A percentile compares a stretch with the other conserved stretches of the same genome.
phyloP scores from a whole-genome alignment of 2,329 filamentous ascomycete genomes.

The Fusarium sulawesiense region DNA sequence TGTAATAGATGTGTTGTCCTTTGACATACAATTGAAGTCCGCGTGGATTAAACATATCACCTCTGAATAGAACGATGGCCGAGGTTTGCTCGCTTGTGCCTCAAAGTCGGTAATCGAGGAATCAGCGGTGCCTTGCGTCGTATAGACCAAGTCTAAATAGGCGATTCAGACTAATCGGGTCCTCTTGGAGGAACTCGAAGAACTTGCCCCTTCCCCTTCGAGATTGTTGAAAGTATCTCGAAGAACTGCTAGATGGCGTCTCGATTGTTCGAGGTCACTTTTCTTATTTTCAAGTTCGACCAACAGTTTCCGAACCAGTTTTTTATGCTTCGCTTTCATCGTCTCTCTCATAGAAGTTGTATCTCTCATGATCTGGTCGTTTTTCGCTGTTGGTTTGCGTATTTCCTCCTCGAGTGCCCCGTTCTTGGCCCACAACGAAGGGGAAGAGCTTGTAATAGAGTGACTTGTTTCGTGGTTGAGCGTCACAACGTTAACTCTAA shows the following conservation, averaged over 20 bases:
- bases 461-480: background rate
- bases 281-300: background rate
- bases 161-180: too few species aligned
- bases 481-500: rapidly evolving
- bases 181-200: too few species aligned
- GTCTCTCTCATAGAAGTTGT: background rate
- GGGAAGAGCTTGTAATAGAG: background rate
- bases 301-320: background rate
- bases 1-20: rapidly evolving
- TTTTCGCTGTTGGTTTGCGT: background rate
- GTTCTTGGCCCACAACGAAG: rapidly evolving
- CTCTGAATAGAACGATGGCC: rapidly evolving
- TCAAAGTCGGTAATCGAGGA: too few species aligned
- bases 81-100: background rate
- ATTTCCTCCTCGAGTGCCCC: rapidly evolving
- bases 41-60: rapidly evolving
- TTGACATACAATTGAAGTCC: background rate
- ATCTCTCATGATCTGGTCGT: background rate
- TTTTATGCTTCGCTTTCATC: background rate
- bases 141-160: too few species aligned
- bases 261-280: background rate
- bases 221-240: background rate
- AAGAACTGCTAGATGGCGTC: background rate
- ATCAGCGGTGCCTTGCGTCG: too few species aligned
- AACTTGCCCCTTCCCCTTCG: background rate